Percentiles rank a stretch among this genome's conserved stretches.
phyloP scores from a whole-genome alignment of 2,329 filamentous ascomycete genomes.

The Zymoseptoria pseudotritici region DNA sequence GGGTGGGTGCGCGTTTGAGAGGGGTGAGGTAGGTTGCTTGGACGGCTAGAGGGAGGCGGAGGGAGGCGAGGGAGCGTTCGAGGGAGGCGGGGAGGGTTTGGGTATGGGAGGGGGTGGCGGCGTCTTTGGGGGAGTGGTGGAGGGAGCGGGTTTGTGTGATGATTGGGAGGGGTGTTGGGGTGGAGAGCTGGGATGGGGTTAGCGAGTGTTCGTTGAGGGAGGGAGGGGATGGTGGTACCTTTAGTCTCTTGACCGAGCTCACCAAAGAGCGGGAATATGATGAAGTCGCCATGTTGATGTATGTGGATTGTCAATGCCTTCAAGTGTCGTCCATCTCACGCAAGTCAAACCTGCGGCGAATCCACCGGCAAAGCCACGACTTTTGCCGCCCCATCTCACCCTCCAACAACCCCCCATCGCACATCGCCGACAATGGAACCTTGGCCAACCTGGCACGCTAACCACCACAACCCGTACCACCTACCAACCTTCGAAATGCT shows the following conservation, averaged over 20 bases:
- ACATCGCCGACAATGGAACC: neutral
- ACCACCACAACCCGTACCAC: neutral
- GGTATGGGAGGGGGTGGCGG: conserved; percentile 1
- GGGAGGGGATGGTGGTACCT: conserved; percentile 24
- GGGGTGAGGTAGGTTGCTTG: conserved; percentile 83
- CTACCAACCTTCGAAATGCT: conserved; percentile 1
- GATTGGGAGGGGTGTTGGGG: conserved; percentile 5
- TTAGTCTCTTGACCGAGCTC: conserved; percentile 36
- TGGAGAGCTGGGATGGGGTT: conserved; percentile 16
- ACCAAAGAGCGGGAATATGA: conserved; percentile 38
- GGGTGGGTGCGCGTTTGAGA: conserved; percentile 63
- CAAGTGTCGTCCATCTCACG: neutral
- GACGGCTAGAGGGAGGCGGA: conserved; percentile 67
- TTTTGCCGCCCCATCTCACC: neutral
- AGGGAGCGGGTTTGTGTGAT: neutral
- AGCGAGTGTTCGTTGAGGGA: neutral
- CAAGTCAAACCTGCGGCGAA: neutral
- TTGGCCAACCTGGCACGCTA: neutral
- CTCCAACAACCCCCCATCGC: neutral
- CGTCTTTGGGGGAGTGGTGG: neutral
- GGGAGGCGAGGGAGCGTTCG: conserved; percentile 23
- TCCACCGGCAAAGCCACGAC: neutral
- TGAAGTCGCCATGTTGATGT: conserved; percentile 35
- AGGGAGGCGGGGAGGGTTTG: conserved; percentile 4
- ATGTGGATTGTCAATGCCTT: neutral